These are phyloP conservation scores for Saturnispora sekii DNA, from an alignment of 805 yeast genomes.

Conservation along the genomic window DNA sequence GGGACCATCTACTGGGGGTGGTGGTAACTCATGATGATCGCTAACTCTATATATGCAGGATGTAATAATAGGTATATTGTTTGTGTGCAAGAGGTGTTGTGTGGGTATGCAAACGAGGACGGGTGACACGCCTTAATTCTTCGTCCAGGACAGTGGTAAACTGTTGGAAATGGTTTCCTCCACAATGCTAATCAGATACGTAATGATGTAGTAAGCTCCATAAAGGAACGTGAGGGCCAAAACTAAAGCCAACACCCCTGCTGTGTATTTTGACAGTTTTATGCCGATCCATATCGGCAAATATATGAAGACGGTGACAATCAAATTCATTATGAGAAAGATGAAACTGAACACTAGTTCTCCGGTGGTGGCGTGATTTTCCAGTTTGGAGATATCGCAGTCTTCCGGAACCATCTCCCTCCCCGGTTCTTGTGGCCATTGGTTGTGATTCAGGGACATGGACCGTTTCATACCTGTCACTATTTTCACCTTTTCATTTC, in stretches of 20 bases:
- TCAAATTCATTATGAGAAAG: slow-evolving; percentile 7
- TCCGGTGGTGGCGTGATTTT: neutral
- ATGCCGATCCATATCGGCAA: slow-evolving; percentile 10
- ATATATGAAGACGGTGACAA: slow-evolving; percentile 9
- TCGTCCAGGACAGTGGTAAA: neutral
- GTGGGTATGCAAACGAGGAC: too few species aligned
- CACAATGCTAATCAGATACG: neutral
- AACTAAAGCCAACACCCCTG: neutral
- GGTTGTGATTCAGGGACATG: neutral
- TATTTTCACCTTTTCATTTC: too few species aligned
- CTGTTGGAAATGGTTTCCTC: neutral
- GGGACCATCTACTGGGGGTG: too few species aligned
- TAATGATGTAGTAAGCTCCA: slow-evolving; percentile 1
- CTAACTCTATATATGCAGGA: too few species aligned
- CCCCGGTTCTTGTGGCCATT: neutral
- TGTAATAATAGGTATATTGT: too few species aligned
- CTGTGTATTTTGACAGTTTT: neutral
- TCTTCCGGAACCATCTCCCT: slow-evolving; percentile 3
- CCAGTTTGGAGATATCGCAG: slow-evolving; percentile 2
- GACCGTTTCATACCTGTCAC: too few species aligned
- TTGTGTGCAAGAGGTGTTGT: neutral
- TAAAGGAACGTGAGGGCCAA: neutral
- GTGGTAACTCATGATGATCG: too few species aligned
- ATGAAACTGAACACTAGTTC: neutral
- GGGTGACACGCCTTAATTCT: too few species aligned